These are phyloP conservation scores for Chenopodium album DNA, from an alignment of 148 eudicot species.

Conservation along the genomic window DNA sequence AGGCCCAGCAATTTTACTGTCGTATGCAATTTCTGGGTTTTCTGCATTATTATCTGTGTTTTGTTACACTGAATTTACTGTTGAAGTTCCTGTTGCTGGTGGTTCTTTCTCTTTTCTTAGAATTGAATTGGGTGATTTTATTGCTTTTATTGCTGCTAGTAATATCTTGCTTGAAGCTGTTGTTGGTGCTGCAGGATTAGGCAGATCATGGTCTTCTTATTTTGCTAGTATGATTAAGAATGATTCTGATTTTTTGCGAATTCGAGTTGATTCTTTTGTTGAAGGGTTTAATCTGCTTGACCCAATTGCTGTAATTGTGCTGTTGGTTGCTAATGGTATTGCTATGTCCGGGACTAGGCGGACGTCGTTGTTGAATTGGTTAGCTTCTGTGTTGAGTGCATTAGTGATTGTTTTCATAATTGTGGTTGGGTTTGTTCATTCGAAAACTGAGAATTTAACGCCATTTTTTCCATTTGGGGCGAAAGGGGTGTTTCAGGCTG, in stretches of 20 bases:
- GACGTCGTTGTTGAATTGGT: constrained; percentile 63
- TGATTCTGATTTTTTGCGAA: constrained; percentile 62
- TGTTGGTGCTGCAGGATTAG: constrained; percentile 89
- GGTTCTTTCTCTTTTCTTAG: constrained; percentile 88
- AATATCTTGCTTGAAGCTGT: constrained; percentile 80
- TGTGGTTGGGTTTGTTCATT: constrained; percentile 65
- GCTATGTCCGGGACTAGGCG: constrained; percentile 67
- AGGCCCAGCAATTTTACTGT: constrained; percentile 76
- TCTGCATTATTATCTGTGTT: constrained; percentile 88
- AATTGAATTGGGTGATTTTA: constrained; percentile 78
- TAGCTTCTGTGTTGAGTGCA: constrained; percentile 56
- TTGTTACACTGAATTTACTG: constrained; percentile 85
- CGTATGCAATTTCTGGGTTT: constrained; percentile 75
- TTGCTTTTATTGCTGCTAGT: constrained; percentile 86
- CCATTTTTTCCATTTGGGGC: constrained; percentile 85
- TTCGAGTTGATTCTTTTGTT: constrained; percentile 41
- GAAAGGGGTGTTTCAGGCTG: constrained; percentile 70
- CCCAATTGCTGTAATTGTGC: constrained; percentile 70
- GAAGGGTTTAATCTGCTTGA: constrained; percentile 78
- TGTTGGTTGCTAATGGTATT: constrained; percentile 53
- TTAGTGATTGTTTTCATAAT: constrained; percentile 63
- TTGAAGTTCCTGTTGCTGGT: constrained; percentile 86
- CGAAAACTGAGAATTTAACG: constrained; percentile 50
- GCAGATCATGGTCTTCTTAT: constrained; percentile 84
- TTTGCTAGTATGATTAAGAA: constrained; percentile 56